Percentiles rank a stretch among this genome's conserved stretches.
Conservation (phyloP, 2,329 filamentous ascomycete species). For the Fusarium secorum region DNA sequence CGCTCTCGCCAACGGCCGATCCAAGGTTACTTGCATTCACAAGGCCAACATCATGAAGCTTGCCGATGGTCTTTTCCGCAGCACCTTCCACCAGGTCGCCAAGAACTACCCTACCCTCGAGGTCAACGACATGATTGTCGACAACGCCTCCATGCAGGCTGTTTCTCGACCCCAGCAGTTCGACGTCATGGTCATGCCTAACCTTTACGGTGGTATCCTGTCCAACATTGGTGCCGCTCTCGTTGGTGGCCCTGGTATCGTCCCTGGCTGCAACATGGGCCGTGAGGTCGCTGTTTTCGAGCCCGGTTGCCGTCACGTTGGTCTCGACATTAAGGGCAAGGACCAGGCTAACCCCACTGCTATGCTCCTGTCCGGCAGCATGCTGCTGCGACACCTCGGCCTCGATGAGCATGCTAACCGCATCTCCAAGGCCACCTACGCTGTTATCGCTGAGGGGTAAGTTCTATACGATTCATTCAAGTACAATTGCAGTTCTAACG, state of each 20-base stretch:
- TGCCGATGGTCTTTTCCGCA: conserved; percentile 97
- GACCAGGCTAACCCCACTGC: conserved; percentile 99
- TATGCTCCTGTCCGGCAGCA: conserved; percentile 91
- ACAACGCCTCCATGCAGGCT: conserved; percentile 99
- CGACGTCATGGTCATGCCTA: conserved; percentile 99
- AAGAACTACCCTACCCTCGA: conserved; percentile 96
- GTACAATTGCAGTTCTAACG: conserved; percentile 50
- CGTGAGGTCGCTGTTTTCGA: conserved; percentile 98
- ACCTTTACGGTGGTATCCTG: conserved; percentile 97
- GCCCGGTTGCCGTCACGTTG: conserved; percentile 98
- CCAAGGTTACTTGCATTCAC: conserved; percentile 99
- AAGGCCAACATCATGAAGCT: conserved; percentile 99
- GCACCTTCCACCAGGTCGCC: conserved; percentile 91
- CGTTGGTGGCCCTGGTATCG: conserved; percentile 94
- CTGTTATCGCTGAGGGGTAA: conserved; percentile 87
- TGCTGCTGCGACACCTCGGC: conserved; percentile 96
- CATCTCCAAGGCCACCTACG: conserved; percentile 85
- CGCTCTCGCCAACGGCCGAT: conserved; percentile 96
- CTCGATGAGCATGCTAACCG: conserved; percentile 98
- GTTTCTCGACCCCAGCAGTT: conserved; percentile 97
- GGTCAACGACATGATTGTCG: conserved; percentile 99
- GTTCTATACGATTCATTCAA: conserved; percentile 43
- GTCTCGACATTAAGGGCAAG: conserved; percentile 99
- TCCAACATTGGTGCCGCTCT: conserved; percentile 99
- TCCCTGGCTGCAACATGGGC: conserved; percentile 99